A percentile compares a stretch with the other conserved stretches of the same genome.
These are phyloP conservation scores for Colletotrichum theobromicola DNA, from an alignment of 2,329 filamentous ascomycete genomes.

Conservation along the genomic window DNA sequence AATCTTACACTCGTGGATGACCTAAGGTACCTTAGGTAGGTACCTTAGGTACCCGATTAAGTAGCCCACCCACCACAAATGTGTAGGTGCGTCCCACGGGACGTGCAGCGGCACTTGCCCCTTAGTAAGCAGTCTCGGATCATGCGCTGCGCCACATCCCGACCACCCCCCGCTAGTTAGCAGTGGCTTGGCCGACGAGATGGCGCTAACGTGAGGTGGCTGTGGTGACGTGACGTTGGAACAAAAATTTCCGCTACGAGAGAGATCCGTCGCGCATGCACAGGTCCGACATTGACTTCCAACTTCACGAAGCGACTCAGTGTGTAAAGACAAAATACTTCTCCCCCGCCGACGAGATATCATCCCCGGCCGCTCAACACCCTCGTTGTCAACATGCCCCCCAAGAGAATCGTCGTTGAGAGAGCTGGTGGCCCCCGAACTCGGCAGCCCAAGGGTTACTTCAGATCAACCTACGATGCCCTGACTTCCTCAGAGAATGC, in stretches of 20 bases:
- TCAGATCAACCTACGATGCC: conserved; percentile 64
- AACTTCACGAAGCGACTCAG: not conserved
- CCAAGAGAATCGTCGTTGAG: conserved; percentile 64
- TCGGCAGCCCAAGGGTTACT: conserved; percentile 55
- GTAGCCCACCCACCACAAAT: no score
- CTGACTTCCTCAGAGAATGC: conserved; percentile 72
- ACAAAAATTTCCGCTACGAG: conserved; percentile 10
- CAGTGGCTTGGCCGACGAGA: not conserved
- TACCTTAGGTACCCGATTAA: no score
- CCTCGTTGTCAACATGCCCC: conserved; percentile 58
- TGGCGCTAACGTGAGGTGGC: not conserved
- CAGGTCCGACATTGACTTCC: not conserved
- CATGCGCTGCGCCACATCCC: not conserved
- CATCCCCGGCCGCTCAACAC: not conserved
- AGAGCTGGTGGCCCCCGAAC: conserved; percentile 45
- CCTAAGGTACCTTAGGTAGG: not conserved
- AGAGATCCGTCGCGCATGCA: not conserved
- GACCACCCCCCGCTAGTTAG: not conserved
- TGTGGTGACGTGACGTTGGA: not conserved
- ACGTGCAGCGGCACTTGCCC: no score
- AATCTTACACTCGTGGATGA: not conserved
- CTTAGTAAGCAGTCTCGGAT: not conserved
- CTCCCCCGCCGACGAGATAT: not conserved
- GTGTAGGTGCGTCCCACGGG: no score
- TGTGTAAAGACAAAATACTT: not conserved